Evolutionary conservation across 164 flowering plant species (phyloP), one percentile per base, ranked within the genome.

Genomic region (Dillenia suffruticosa): DNA sequence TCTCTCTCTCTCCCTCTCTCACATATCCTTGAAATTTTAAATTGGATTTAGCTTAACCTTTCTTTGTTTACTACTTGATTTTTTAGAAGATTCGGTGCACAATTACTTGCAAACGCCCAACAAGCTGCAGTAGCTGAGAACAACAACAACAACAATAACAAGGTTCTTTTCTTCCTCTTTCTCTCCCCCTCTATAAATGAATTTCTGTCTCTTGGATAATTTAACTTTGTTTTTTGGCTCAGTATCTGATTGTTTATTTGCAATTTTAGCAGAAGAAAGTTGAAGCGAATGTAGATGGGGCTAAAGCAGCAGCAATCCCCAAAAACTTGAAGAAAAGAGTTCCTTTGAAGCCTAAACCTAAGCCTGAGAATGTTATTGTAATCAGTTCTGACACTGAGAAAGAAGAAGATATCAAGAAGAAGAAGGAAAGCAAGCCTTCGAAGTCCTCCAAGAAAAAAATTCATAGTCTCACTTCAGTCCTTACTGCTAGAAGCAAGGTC

Each of bases 41-140:
- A 32, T 32, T 32, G 40, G 7, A 32, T 32, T 32, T 32, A 32
- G 40, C 12, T n/a, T 9, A 16, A 56, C 12, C 24, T 32, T 12
- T 49, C 10, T 56, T 24, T 55, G 7, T 56, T 32, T 32, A 4
- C 40, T 32, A 4, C 6, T 32, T 53, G 55, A 12, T 14, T 24
- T 17, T 52, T 47, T 47, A 70, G 77, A 67, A 70, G 69, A 15
- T 70, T 68, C 57, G 16, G 69, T 44, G 74, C 75, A 6, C 71
- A 74, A 57, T 61, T 74, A 17, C 46, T 70, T 12, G 74, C 71
- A 3, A 74, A 74, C 51, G 74, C 68, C 11, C 74, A 70, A 53
- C 61, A 44, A 16, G 57, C 56, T 17, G 69, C 65, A 10, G 71
- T 32, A 5, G 40, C 40, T 32, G 40, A 32, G 40, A 32, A 32